Percentiles rank a stretch among this genome's conserved stretches.
Conservation (phyloP, 2,329 filamentous ascomycete species). For the Fusarium subglutinans region DNA sequence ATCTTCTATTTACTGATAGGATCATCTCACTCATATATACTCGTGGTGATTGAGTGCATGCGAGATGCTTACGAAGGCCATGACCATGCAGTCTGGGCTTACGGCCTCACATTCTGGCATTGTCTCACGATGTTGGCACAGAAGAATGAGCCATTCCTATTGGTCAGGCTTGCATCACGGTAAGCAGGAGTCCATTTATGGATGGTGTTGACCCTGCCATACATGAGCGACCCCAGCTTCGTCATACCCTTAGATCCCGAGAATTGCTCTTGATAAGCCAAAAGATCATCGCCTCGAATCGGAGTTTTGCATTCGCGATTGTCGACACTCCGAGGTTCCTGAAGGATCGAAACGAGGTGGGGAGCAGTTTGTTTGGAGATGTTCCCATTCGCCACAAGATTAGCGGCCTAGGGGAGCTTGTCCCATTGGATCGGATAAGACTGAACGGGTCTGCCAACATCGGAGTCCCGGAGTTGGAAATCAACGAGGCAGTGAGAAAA, state of each 20-base stretch:
- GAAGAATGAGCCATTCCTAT: neutral
- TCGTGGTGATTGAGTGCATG: neutral
- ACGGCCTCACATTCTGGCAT: neutral
- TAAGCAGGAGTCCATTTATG: neutral
- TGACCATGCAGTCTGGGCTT: neutral
- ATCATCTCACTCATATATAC: neutral
- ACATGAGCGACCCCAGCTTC: neutral
- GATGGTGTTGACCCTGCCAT: neutral
- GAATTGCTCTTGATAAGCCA: neutral
- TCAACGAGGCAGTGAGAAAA: neutral
- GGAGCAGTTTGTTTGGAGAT: neutral
- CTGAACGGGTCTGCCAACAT: neutral
- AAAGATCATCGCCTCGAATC: neutral
- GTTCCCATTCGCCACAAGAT: neutral
- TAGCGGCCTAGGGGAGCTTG: neutral
- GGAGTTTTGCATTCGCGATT: neutral
- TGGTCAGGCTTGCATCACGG: neutral
- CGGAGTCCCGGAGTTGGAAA: conserved; percentile 14
- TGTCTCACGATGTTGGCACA: neutral
- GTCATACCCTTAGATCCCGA: neutral
- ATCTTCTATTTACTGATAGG: neutral
- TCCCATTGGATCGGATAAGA: neutral
- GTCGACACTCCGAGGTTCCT: neutral
- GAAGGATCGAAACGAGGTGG: neutral
- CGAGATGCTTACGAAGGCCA: neutral